Evolutionary conservation across 1,284 basidiomycete genomes (phyloP), one percentile per base, ranked within the genome.

Genomic region (Fomitopsis pinicola): DNA sequence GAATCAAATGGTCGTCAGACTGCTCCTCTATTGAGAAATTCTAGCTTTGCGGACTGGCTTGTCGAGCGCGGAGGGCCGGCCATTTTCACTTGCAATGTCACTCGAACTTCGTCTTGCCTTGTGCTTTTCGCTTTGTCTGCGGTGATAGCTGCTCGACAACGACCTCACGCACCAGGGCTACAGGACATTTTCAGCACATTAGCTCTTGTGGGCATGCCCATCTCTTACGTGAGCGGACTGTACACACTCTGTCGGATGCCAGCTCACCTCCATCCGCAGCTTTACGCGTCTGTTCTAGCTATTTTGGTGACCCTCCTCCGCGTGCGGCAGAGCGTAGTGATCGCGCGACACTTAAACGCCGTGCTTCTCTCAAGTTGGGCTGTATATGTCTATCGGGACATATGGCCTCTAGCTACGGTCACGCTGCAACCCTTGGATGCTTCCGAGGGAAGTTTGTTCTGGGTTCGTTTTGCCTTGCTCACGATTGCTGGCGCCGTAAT

Each of bases 361-460:
- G 50, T 70, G 57, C 42, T 60, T 55, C 40, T 61, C 35, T 7
- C 26, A 44, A 28, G 22, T 22, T 22, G 22, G 22, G 22, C 33
- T 5, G 26, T 66, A 14, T 88, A 83, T 69, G 71, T 76, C 6
- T 87, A 86, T 70, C 81, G 88, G 22, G 85, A 90, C 70, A 58
- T 90, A 14, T 85, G 80, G 72, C 88, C 89, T 5, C 68, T 87
- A 1, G 74, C 79, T 15, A 89, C 84, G 0, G 84, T 67, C 66
- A 68, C 73, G 50, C 68, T 77, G 26, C 50, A 61, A 9, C 77
- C 80, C 0, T 66, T 72, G 9, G 81, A 83, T 62, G 64, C 69
- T 38, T 62, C 68, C 1, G 71, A 73, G 59, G 75, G 73, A 1
- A 30, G 57, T 17, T 10, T 70, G 2, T 61, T 75, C 0, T 75